A percentile compares a stretch with the other conserved stretches of the same genome.
Evolutionary conservation across 2,329 filamentous ascomycete genomes (phyloP).

Genomic region (Rhynchosporium secalis): DNA sequence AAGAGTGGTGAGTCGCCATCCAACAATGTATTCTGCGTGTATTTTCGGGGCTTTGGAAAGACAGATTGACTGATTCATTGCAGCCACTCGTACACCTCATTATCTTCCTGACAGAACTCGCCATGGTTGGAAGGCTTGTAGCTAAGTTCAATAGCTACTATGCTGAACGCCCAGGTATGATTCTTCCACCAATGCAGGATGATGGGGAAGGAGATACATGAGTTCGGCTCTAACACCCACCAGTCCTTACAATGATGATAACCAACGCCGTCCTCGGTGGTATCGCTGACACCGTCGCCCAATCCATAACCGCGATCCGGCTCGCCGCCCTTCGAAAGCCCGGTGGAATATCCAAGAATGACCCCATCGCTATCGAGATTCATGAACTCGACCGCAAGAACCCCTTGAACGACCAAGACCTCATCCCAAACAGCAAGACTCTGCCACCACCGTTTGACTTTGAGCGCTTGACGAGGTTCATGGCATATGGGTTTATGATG

Average conservation of each 20-base stretch:
- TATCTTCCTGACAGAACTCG: slow-evolving; percentile 86
- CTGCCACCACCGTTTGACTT: slow-evolving; percentile 90
- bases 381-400: slow-evolving; percentile 83
- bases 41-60: slow-evolving; percentile 13
- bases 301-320: slow-evolving; percentile 83
- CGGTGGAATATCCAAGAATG: slow-evolving; percentile 58
- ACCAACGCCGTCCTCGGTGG: slow-evolving; percentile 95
- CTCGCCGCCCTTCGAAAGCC: slow-evolving; percentile 64
- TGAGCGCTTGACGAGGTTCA: slow-evolving; percentile 89
- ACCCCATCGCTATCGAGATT: slow-evolving; percentile 82
- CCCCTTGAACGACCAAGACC: slow-evolving; percentile 62
- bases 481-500: slow-evolving; percentile 97
- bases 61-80: slow-evolving; percentile 27
- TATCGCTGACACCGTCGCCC: slow-evolving; percentile 93
- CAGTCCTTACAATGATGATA: slow-evolving; percentile 97
- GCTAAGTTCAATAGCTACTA: slow-evolving; percentile 94
- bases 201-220: neutral
- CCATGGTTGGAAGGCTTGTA: slow-evolving; percentile 76
- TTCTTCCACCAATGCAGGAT: slow-evolving; percentile 17
- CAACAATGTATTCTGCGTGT: neutral
- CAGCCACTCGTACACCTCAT: slow-evolving; percentile 86
- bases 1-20: slow-evolving; percentile 58
- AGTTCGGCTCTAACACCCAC: slow-evolving; percentile 17
- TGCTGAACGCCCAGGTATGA: slow-evolving; percentile 77
- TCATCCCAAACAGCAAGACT: slow-evolving; percentile 62